phyloP scores from a whole-genome alignment of 371 early-diverging fungal genomes.

The Rhizopus arrhizus region DNA sequence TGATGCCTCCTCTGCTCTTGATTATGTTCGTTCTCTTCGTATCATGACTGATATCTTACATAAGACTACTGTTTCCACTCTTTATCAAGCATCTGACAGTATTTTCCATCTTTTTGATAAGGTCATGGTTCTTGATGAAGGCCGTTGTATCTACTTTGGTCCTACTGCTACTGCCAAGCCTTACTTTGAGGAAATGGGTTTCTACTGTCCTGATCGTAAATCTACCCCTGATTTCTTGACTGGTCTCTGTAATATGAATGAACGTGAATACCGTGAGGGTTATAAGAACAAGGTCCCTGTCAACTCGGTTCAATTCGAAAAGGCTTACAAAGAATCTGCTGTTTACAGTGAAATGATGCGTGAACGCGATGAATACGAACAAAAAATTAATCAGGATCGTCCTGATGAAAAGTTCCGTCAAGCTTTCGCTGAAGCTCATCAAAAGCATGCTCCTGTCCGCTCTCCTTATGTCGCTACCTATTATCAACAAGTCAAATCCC shows the following conservation, averaged over 20 bases:
- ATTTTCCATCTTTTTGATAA: conserved; percentile 70
- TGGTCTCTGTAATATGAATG: conserved; percentile 65
- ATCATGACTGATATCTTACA: conserved; percentile 57
- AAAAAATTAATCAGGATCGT: conserved; percentile 28
- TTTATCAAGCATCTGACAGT: conserved; percentile 68
- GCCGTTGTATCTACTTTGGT: conserved; percentile 68
- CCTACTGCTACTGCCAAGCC: conserved; percentile 49
- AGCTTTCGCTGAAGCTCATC: conserved; percentile 59
- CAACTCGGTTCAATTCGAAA: conserved; percentile 55
- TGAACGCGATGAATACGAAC: conserved; percentile 49
- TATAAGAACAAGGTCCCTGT: conserved; percentile 53
- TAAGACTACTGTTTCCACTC: conserved; percentile 57
- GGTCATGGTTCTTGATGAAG: conserved; percentile 63
- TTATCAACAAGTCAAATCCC: conserved; percentile 61
- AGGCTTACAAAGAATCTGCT: conserved; percentile 45
- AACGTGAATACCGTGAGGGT: conserved; percentile 62
- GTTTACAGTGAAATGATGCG: conserved; percentile 39
- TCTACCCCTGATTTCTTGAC: conserved; percentile 83
- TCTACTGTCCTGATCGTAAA: conserved; percentile 70
- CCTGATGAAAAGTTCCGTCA: conserved; percentile 56
- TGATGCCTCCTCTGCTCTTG: conserved; percentile 78
- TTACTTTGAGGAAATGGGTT: conserved; percentile 64
- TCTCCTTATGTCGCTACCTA: conserved; percentile 68
- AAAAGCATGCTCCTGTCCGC: conserved; percentile 55
- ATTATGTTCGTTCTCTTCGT: conserved; percentile 62